These are phyloP conservation scores for Nemania abortiva DNA, from an alignment of 2,329 filamentous ascomycete genomes.

Conservation along the genomic window DNA sequence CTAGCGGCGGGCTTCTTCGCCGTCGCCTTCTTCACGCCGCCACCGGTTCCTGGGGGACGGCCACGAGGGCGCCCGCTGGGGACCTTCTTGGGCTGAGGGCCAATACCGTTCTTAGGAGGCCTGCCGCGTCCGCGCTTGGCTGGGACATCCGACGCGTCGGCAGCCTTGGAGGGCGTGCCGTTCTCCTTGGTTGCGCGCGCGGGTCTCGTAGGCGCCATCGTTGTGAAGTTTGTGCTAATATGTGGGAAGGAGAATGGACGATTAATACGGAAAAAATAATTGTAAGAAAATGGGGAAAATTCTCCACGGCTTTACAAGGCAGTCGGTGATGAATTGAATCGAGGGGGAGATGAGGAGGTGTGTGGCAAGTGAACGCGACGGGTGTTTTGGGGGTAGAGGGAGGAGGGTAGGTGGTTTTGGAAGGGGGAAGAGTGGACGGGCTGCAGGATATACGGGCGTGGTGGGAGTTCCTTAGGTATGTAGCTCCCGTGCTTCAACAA, in stretches of 20 bases:
- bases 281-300: too few species aligned
- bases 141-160: constrained; percentile 42
- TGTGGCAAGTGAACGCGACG: constrained; percentile 24
- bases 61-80: constrained; percentile 62
- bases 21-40: constrained; percentile 49
- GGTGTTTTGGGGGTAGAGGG: constrained; percentile 18
- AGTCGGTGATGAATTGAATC: constrained; percentile 5
- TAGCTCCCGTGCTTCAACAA: not conserved
- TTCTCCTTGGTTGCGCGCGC: constrained; percentile 42
- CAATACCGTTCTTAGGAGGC: constrained; percentile 55
- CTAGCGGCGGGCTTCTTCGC: constrained; percentile 39
- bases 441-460: constrained; percentile 14
- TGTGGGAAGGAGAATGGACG: not conserved
- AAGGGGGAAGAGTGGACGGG: not conserved
- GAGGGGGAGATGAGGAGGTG: constrained; percentile 8
- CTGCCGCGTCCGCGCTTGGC: constrained; percentile 56
- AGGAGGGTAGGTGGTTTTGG: not conserved
- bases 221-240: constrained; percentile 4
- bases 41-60: constrained; percentile 58
- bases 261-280: not conserved
- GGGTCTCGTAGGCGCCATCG: constrained; percentile 47
- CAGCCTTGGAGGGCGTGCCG: constrained; percentile 39
- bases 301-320: not conserved
- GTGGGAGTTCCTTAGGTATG: not conserved
- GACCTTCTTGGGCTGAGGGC: constrained; percentile 50